phyloP scores from a whole-genome alignment of 495 filamentous ascomycete genomes.

The Aspergillus avenaceus region DNA sequence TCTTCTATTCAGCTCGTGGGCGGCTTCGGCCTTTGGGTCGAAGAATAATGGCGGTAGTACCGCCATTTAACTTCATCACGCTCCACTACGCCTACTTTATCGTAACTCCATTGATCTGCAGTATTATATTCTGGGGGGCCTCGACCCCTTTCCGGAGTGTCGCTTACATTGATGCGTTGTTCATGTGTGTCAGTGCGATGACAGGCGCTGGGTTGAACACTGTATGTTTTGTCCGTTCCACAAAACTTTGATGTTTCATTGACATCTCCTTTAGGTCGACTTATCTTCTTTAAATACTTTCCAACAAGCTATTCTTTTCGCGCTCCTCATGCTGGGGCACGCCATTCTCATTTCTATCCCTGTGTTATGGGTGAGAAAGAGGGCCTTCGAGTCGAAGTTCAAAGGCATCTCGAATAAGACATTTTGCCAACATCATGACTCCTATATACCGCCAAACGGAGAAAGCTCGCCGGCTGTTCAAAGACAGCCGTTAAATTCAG shows the following conservation, averaged over 20 bases:
- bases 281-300: conserved; percentile 68
- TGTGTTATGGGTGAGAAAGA: conserved; percentile 55
- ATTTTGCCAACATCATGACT: conserved; percentile 5
- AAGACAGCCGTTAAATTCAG: background rate
- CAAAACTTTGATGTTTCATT: too few species aligned
- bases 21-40: conserved; percentile 19
- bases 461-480: too few species aligned
- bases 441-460: conserved; percentile 8
- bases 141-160: conserved; percentile 59
- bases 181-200: conserved; percentile 75
- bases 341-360: conserved; percentile 43
- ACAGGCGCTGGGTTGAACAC: conserved; percentile 74
- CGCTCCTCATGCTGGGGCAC: conserved; percentile 68
- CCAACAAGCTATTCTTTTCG: conserved; percentile 73
- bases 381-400: conserved; percentile 67
- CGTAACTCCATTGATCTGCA: conserved; percentile 55
- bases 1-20: conserved; percentile 14
- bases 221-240: too few species aligned
- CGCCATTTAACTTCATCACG: conserved; percentile 69
- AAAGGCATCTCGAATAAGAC: conserved; percentile 46
- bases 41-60: conserved; percentile 27
- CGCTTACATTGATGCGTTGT: conserved; percentile 70
- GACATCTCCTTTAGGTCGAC: conserved; percentile 43
- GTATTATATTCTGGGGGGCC: conserved; percentile 69
- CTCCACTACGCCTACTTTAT: conserved; percentile 79